Conservation (phyloP, 306 rosid genomes). For the Luffa acutangula region DNA sequence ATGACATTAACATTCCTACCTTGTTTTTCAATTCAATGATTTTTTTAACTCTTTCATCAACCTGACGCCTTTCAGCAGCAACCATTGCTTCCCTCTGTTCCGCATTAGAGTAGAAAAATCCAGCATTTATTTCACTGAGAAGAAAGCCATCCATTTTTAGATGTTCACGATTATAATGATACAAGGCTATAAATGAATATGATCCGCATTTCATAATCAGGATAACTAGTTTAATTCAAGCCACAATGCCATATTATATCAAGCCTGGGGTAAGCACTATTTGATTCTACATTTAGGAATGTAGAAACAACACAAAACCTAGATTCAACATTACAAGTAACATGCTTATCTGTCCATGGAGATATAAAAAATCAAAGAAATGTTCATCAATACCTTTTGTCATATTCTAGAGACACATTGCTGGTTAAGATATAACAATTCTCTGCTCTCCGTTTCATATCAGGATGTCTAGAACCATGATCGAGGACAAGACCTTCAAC, state of each 20-base stretch:
- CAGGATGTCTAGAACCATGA: conserved; percentile 99
- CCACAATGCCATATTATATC: neutral
- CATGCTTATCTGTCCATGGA: neutral
- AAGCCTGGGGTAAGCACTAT: neutral
- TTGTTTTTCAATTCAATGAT: conserved; percentile 80
- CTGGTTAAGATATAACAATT: conserved; percentile 77
- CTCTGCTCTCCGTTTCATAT: conserved; percentile 93
- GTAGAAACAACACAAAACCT: neutral
- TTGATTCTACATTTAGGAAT: neutral
- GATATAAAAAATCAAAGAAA: neutral
- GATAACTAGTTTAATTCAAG: neutral
- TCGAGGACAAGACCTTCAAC: conserved; percentile 99
- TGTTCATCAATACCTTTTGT: conserved; percentile 51
- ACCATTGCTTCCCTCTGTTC: conserved; percentile 98
- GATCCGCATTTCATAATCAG: neutral
- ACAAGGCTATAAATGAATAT: neutral
- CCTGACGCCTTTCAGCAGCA: conserved; percentile 83
- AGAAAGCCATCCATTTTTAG: conserved; percentile 15
- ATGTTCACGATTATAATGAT: conserved; percentile 3
- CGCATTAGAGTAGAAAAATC: conserved; percentile 96
- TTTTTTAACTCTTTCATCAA: conserved; percentile 77
- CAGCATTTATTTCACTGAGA: conserved; percentile 86
- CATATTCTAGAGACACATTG: conserved; percentile 90
- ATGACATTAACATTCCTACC: conserved; percentile 23
- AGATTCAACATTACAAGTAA: neutral